Evolutionary conservation across 2,329 filamentous ascomycete species (phyloP).

Genomic region (Emergomyces pasteurianus): DNA sequence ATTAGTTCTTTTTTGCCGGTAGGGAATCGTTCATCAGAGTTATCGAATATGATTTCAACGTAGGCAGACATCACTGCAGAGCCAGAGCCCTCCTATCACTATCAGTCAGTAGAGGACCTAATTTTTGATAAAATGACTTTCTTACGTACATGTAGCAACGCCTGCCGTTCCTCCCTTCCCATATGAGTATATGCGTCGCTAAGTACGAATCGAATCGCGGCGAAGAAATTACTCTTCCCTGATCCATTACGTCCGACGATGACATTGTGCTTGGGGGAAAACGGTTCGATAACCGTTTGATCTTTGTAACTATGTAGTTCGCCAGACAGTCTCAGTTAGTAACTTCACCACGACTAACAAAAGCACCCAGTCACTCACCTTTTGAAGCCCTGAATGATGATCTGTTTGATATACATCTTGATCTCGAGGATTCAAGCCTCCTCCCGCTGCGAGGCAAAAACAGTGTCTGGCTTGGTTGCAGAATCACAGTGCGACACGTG

Average conservation of each 20-base stretch:
- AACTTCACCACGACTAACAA: background rate
- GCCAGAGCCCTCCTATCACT: slow-evolving; percentile 67
- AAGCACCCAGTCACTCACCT: slow-evolving; percentile 48
- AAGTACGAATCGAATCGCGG: slow-evolving; percentile 94
- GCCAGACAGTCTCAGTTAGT: slow-evolving; percentile 10
- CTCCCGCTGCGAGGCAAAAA: background rate
- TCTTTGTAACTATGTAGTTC: slow-evolving; percentile 77
- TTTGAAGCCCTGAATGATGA: slow-evolving; percentile 99
- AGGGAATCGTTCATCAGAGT: slow-evolving; percentile 87
- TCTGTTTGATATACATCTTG: slow-evolving; percentile 97
- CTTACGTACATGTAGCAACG: slow-evolving; percentile 61
- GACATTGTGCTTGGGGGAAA: slow-evolving; percentile 94
- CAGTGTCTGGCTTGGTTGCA: background rate
- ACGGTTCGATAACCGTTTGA: slow-evolving; percentile 95
- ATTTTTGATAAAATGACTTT: background rate
- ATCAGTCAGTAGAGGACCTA: slow-evolving; percentile 18
- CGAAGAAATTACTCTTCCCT: slow-evolving; percentile 99
- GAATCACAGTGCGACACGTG: background rate
- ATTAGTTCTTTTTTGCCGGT: slow-evolving; percentile 85
- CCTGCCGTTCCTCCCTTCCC: slow-evolving; percentile 89
- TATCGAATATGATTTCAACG: slow-evolving; percentile 98
- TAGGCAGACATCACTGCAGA: slow-evolving; percentile 99
- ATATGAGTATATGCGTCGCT: slow-evolving; percentile 96
- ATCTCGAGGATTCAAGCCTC: background rate
- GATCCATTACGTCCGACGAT: slow-evolving; percentile 98